phyloP scores from a whole-genome alignment of 192 early-diverging fungal species.

The Linnemannia zychae region DNA sequence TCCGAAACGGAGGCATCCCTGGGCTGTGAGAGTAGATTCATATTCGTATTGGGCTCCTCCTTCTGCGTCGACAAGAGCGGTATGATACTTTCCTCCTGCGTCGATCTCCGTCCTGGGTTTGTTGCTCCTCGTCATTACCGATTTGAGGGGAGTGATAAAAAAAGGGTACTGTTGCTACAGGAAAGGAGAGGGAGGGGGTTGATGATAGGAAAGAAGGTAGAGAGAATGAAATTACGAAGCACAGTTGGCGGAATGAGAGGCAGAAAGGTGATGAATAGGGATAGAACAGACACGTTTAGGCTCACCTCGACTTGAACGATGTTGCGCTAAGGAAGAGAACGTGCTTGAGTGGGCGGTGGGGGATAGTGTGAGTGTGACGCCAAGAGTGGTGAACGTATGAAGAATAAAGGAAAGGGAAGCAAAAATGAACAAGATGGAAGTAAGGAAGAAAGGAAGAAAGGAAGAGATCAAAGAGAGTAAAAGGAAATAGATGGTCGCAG shows the following conservation, averaged over 20 bases:
- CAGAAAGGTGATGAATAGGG: no score
- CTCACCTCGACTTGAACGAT: no score
- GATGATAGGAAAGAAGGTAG: neutral
- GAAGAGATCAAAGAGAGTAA: neutral
- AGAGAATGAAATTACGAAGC: no score
- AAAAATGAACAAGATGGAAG: no score
- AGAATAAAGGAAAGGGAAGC: neutral
- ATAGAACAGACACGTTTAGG: no score
- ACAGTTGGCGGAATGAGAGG: no score
- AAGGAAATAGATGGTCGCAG: no score
- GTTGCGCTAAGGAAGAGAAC: no score
- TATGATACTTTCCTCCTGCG: neutral
- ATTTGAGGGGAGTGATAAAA: no score
- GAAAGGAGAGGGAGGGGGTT: neutral
- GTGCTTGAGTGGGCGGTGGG: neutral
- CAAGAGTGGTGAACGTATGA: neutral
- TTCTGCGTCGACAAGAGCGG: neutral
- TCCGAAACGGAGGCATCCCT: neutral
- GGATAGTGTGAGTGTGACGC: neutral
- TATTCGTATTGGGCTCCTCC: neutral
- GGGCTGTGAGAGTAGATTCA: neutral
- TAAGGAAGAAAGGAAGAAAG: neutral
- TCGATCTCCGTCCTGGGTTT: neutral
- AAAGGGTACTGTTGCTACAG: neutral
- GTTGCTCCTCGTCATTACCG: neutral